Evolutionary conservation across 345 rosid species (phyloP).

Genomic region (Streptanthus diversifolius): DNA sequence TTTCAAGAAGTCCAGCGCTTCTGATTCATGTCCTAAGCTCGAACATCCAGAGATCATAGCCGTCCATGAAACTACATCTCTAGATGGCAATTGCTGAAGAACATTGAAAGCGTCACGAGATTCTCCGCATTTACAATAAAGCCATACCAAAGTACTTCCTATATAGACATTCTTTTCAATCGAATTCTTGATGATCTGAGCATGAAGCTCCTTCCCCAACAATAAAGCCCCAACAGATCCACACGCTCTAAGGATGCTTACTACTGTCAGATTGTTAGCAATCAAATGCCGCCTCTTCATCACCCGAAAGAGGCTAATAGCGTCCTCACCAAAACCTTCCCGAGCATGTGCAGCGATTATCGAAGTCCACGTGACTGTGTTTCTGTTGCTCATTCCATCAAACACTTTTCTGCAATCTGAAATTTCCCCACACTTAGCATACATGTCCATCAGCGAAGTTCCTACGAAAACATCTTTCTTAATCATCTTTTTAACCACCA

Average conservation of each 20-base stretch:
- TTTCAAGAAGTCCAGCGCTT: constrained; percentile 68
- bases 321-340: constrained; percentile 71
- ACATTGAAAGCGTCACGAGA: constrained; percentile 56
- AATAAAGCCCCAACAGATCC: constrained; percentile 57
- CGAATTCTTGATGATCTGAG: constrained; percentile 55
- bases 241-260: constrained; percentile 78
- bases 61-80: constrained; percentile 91
- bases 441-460: constrained; percentile 82
- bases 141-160: constrained; percentile 79
- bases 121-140: constrained; percentile 76
- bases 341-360: constrained; percentile 83
- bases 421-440: constrained; percentile 80
- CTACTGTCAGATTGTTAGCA: constrained; percentile 63
- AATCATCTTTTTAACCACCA: constrained; percentile 52
- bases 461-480: constrained; percentile 63
- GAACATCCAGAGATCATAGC: constrained; percentile 87
- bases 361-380: constrained; percentile 85
- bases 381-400: constrained; percentile 60
- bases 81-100: constrained; percentile 62
- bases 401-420: constrained; percentile 60
- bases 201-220: constrained; percentile 75
- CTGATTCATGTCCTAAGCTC: constrained; percentile 62
- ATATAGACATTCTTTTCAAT: constrained; percentile 49
- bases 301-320: constrained; percentile 61
- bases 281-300: constrained; percentile 66